Evolutionary conservation across 1,139 yeast genomes (phyloP).

Genomic region (Pichia sp.): DNA sequence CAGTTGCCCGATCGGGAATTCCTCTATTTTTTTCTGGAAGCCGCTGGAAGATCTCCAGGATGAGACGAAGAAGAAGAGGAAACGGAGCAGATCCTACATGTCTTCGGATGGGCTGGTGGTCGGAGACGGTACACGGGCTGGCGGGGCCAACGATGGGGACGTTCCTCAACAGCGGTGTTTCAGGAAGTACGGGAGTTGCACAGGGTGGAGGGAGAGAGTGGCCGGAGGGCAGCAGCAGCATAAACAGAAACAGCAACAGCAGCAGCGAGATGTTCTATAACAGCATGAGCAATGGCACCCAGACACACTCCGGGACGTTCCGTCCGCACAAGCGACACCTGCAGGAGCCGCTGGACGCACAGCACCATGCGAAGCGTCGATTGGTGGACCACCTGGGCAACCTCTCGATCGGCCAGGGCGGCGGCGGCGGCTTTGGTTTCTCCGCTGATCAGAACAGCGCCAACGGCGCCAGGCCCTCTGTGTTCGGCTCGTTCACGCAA

Average conservation of each 20-base stretch:
- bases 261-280: not conserved
- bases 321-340: conserved; percentile 4
- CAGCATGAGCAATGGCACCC: too few species aligned
- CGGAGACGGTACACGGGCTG: not conserved
- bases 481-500: conserved; percentile 12
- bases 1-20: not conserved
- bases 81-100: not conserved
- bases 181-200: not conserved
- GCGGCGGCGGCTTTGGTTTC: not conserved
- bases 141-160: not conserved
- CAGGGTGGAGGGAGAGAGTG: not conserved
- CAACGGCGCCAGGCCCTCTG: not conserved
- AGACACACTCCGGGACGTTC: not conserved
- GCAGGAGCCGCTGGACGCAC: conserved; percentile 2
- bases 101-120: not conserved
- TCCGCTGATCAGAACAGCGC: not conserved
- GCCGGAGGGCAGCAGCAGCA: not conserved
- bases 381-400: conserved; percentile 4
- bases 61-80: not conserved
- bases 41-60: not conserved
- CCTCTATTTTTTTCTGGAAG: not conserved
- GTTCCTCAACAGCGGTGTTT: not conserved
- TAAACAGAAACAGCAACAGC: not conserved
- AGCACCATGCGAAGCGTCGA: conserved; percentile 5
- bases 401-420: not conserved